Evolutionary conservation across 2,329 filamentous ascomycete species (phyloP), one percentile per base, ranked within the genome.

Genomic region (Epichloe brachyelytri): DNA sequence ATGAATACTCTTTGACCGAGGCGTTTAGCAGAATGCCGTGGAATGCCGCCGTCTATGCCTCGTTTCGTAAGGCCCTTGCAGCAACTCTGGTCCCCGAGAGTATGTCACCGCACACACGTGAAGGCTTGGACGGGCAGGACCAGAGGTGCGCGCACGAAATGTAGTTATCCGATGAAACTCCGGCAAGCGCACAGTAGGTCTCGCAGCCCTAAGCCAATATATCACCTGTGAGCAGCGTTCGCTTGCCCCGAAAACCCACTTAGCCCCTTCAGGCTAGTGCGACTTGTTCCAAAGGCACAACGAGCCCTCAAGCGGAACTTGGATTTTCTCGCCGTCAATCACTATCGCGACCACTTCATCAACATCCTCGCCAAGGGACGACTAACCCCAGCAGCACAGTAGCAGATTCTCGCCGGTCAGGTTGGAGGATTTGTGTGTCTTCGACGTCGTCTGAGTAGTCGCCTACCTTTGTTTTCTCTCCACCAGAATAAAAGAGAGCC

Each of bases 371-470:
- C 57, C 62, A 58, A 63, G 65, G 65, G 63, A 64, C 64, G 61
- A 70, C 68, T 69, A 70, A 69, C 66, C 66, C 63, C 51, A 65
- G 68, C 63, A 65, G 67, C 63, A 65, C 65, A 68, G 60, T 58
- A 66, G 56, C 63, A 67, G 60, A 68, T 67, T 65, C 63, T 68
- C 65, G 58, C 65, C 64, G 62, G 59, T 56, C 55, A 57, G 63
- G 65, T 66, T 60, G 53, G 66, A 67, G 66, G 58, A 62, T 67
- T 65, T 65, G 62, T 60, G 57, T 66, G 57, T 62, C 54, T 58
- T 61, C 58, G 58, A 59, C 58, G 58, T 63, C 60, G 57, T 62
- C 58, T 62, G 60, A 65, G 59, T 61, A 64, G 60, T 61, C 58
- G 59, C 62, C 62, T 63, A 63, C 60, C 59, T 56, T 57, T 57